These are phyloP conservation scores for Starmerella khaoyaiensis DNA, from an alignment of 805 yeast genomes.

Conservation along the genomic window DNA sequence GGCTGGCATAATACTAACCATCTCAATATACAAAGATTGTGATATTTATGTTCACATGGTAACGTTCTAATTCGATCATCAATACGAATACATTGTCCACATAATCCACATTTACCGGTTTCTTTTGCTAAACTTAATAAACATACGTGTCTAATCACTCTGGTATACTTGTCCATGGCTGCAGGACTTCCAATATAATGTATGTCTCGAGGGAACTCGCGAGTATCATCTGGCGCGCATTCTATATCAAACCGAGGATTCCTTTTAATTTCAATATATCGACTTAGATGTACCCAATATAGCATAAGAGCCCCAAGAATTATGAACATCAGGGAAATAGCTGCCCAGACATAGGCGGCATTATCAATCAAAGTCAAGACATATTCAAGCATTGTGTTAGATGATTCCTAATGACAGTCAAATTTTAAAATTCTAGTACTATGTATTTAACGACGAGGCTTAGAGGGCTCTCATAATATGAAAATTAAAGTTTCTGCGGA, in stretches of 20 bases:
- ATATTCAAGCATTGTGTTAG: too few relatives aligned
- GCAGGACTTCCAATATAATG: slow-evolving; percentile 7
- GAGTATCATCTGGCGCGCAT: too few relatives aligned
- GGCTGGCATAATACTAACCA: slow-evolving; percentile 68
- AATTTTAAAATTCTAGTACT: too few relatives aligned
- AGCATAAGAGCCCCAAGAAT: slow-evolving; percentile 3
- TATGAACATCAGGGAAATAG: slow-evolving; percentile 5
- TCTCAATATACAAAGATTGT: slow-evolving; percentile 64
- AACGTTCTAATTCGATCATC: slow-evolving; percentile 55
- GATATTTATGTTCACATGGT: slow-evolving; percentile 75
- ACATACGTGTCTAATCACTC: slow-evolving; percentile 5
- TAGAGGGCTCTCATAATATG: too few relatives aligned
- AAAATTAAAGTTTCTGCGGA: too few relatives aligned
- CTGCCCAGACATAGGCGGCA: too few relatives aligned
- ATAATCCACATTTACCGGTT: slow-evolving; percentile 11
- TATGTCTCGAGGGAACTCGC: neutral
- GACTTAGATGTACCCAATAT: slow-evolving; percentile 4
- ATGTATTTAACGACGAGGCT: too few relatives aligned
- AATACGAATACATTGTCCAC: slow-evolving; percentile 4
- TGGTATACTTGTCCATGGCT: slow-evolving; percentile 5
- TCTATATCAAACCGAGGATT: too few relatives aligned
- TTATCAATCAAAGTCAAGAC: too few relatives aligned
- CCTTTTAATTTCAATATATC: neutral
- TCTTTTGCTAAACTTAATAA: slow-evolving; percentile 1
- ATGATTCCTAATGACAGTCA: too few relatives aligned